Evolutionary conservation across 768 basidiomycete genomes (phyloP).

Genomic region (Pleurotus djamor): DNA sequence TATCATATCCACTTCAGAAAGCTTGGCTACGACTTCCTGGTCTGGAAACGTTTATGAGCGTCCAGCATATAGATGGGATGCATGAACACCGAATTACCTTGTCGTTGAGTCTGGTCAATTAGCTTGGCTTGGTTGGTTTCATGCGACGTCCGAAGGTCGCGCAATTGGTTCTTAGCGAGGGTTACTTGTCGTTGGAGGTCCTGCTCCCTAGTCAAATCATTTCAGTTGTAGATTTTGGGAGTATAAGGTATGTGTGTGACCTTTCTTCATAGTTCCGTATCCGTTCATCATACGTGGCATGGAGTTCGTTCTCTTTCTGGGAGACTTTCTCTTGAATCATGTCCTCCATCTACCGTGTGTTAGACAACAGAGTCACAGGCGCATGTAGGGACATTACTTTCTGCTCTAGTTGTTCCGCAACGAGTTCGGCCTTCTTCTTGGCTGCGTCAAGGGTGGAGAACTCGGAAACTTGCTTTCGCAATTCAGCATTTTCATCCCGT

Average conservation of each 20-base stretch:
- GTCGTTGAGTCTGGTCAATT: constrained; percentile 85
- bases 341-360: constrained; percentile 77
- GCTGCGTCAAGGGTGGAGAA: constrained; percentile 59
- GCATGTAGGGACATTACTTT: constrained; percentile 48
- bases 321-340: constrained; percentile 85
- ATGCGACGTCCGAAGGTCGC: constrained; percentile 86
- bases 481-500: constrained; percentile 79
- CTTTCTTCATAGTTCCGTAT: constrained; percentile 95
- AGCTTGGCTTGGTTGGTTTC: constrained; percentile 93
- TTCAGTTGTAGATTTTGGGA: background rate
- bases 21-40: constrained; percentile 86
- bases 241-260: constrained; percentile 36
- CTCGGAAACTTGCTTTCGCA: constrained; percentile 71
- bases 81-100: constrained; percentile 49
- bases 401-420: constrained; percentile 77
- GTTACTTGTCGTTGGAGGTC: constrained; percentile 90
- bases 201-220: constrained; percentile 62
- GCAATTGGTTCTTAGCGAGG: constrained; percentile 85
- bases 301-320: constrained; percentile 95
- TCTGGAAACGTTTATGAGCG: constrained; percentile 41
- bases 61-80: background rate
- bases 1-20: constrained; percentile 94
- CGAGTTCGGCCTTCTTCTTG: constrained; percentile 73
- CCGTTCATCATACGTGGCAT: constrained; percentile 95
- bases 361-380: background rate